Conservation (phyloP, 495 filamentous ascomycete genomes). For the Aspergillus campestris region DNA sequence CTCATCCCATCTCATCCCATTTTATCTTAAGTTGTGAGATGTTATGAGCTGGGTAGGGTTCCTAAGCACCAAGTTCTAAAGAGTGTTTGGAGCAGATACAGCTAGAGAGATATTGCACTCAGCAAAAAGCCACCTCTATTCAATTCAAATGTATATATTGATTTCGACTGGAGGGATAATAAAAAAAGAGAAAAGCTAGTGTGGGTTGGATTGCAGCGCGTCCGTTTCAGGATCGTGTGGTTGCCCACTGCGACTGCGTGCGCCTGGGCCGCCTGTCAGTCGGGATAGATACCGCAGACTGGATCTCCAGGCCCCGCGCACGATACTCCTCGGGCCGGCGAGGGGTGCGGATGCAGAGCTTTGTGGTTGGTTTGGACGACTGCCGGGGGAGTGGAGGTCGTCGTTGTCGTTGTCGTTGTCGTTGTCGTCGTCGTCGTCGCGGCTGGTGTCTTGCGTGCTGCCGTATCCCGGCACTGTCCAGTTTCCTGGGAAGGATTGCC, state of each 20-base stretch:
- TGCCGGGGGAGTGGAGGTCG: neutral
- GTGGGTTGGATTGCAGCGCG: neutral
- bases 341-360: constrained; percentile 11
- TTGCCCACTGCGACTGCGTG: constrained; percentile 5
- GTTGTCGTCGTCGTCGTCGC: neutral
- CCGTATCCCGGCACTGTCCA: constrained; percentile 17
- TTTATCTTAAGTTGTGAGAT: too few relatives aligned
- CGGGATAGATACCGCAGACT: constrained; percentile 21
- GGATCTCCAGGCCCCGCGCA: constrained; percentile 19
- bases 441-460: constrained; percentile 14
- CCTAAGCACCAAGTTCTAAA: too few relatives aligned
- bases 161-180: neutral
- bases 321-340: constrained; percentile 26
- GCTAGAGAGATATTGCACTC: neutral
- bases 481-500: constrained; percentile 4
- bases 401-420: neutral
- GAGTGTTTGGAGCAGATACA: too few relatives aligned
- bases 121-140: too few relatives aligned
- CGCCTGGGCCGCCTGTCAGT: constrained; percentile 16
- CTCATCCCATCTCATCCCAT: too few relatives aligned
- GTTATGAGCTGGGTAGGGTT: too few relatives aligned
- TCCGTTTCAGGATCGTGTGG: constrained; percentile 8
- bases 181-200: neutral
- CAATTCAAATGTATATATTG: too few relatives aligned
- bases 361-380: neutral